Base-by-base conservation (phyloP, 2,329 filamentous ascomycete genomes). In the Epichloe glyceriae region DNA sequence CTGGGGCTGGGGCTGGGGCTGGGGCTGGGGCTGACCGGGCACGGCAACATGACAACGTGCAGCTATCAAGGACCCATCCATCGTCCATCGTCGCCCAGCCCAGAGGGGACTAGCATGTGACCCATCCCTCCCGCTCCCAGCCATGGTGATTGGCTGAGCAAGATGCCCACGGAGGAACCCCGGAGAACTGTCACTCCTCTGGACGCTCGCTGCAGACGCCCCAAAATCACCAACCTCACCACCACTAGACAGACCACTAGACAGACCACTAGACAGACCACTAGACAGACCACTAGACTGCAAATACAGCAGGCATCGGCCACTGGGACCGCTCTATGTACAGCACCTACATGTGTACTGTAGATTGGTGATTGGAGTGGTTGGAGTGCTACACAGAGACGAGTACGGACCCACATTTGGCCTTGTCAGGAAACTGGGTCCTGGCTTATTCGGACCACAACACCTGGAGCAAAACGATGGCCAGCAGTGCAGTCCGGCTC, bases 391-490 rank as follows among this genome's bases (percentile, higher is more conserved):
- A 30, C 26, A 7, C 22, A 26, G 22, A 26, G 7, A 8, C 22
- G 7, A 26, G 22, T 26, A 3, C 7, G 22, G 51, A 20, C 47
- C 51, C 51, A 35, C 47, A 46, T 20, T 49, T 50, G 49, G 49
- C 49, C 53, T 47, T 52, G 52, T 53, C 46, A 47, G 49, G 50
- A 49, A 53, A 51, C 47, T 54, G 47, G 54, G 57, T 52, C 57
- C 53, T 62, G 64, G 64, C 64, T 65, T 67, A 65, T 67, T 67
- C 64, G 62, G 63, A 65, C 64, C 64, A 67, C 64, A 64, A 67
- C 64, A 66, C 60, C 63, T 65, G 57, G 60, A 66, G 61, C 66
- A 67, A 66, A 65, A 59, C 63, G 58, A 65, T 51, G 56, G 56
- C 61, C 61, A 63, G 61, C 61, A 64, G 64, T 62, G 61, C 61